Evolutionary conservation across 257 asterid species (phyloP), one percentile per base, ranked within the genome.

Genomic region (Henckelia pumila): DNA sequence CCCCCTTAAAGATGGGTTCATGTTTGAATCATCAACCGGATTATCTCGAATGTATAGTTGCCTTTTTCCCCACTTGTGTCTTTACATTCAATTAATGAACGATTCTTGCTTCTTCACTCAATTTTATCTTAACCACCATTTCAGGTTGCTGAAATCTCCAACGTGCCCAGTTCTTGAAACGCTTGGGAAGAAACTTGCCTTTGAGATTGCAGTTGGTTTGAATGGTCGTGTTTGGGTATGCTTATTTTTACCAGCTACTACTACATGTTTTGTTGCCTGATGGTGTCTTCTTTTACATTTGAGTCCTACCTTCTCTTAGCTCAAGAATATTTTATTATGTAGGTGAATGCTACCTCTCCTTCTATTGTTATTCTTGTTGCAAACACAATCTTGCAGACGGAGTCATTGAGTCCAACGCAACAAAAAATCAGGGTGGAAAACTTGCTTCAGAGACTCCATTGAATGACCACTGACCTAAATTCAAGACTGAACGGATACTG

Each of bases 151-250:
- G 73, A 86, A 85, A 74, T 74, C 91, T 64, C 96, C 99, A 68
- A 73, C 96, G 21, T 88, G 97, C 65, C 92, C 96, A 10, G 92
- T 88, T 32, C 95, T 91, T 62, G 97, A 94, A 75, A 83, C 80
- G 67, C 90, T 94, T 29, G 99, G 97, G 76, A 94, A 94, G 80
- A 89, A 86, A 80, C 83, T 94, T 17, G 91, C 99, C 37, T 94
- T 94, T 63, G 99, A 94, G 84, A 81, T 84, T 66, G 99, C 99
- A 23, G 89, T 91, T 55, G 99, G 99, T 61, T 52, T 91, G 72
- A 94, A 94, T 71, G 97, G 96, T 63, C 95, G 97, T 63, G 88
- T 88, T 69, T 94, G 99, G 99, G 99, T 92, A 89, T 50, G 83
- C 21, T 61, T 74, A 68, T 61, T 26, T 35, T 63, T 52, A 23